Evolutionary conservation across 805 yeast species (phyloP).

Genomic region (Candida odintsovae): DNA sequence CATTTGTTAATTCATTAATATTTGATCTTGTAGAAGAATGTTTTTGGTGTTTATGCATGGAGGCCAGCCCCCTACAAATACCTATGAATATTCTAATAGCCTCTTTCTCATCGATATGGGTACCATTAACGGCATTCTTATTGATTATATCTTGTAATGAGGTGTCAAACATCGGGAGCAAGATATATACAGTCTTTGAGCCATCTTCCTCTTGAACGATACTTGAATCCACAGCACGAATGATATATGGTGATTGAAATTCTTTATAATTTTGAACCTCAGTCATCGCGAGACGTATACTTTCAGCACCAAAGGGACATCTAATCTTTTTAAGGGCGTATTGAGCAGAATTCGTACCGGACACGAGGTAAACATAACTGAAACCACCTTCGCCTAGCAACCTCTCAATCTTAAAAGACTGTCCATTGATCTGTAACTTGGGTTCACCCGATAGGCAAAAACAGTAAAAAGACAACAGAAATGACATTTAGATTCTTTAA

Average conservation of each 20-base stretch:
- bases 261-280: conserved; percentile 74
- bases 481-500: neutral
- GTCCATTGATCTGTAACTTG: conserved; percentile 53
- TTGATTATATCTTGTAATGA: conserved; percentile 81
- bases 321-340: conserved; percentile 82
- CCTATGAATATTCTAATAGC: conserved; percentile 60
- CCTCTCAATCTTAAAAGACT: conserved; percentile 54
- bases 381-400: conserved; percentile 91
- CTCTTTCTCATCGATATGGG: conserved; percentile 53
- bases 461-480: conserved; percentile 9
- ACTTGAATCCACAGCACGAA: conserved; percentile 64
- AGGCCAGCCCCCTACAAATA: conserved; percentile 66
- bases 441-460: conserved; percentile 39
- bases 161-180: conserved; percentile 69
- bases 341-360: conserved; percentile 37
- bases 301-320: conserved; percentile 81
- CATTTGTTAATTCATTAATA: no score
- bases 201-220: conserved; percentile 75
- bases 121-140: conserved; percentile 49
- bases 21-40: conserved; percentile 3
- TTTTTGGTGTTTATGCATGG: conserved; percentile 49
- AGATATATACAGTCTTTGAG: conserved; percentile 66
- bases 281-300: conserved; percentile 64
- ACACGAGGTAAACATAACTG: conserved; percentile 78
- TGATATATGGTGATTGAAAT: conserved; percentile 62